Percentiles rank a stretch among this genome's conserved stretches.
Evolutionary conservation across 805 yeast species (phyloP).

Genomic region (Cyberlindnera samutprakarnensis): DNA sequence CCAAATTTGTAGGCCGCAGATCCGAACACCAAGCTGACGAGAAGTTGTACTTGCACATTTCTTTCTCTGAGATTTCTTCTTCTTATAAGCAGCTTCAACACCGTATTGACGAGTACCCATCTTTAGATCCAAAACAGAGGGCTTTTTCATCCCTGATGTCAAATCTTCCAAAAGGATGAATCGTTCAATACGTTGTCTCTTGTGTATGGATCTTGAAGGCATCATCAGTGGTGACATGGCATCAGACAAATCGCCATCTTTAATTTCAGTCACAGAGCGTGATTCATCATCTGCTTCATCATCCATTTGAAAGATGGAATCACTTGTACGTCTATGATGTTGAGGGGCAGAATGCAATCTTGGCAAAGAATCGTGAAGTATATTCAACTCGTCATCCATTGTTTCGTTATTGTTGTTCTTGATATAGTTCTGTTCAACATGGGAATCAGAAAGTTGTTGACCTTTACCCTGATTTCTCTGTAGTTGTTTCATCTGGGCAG

Average conservation of each 20-base stretch:
- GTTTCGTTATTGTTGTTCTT: not conserved
- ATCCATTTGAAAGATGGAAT: slow-evolving; percentile 39
- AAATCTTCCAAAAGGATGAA: slow-evolving; percentile 86
- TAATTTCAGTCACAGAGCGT: slow-evolving; percentile 4
- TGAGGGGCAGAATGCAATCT: slow-evolving; percentile 2
- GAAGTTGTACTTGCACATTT: slow-evolving; percentile 84
- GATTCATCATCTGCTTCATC: slow-evolving; percentile 25
- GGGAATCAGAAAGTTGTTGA: slow-evolving; percentile 2
- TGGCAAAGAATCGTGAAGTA: no score
- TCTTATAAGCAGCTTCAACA: slow-evolving; percentile 71
- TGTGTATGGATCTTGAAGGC: slow-evolving; percentile 16
- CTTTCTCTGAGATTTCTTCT: slow-evolving; percentile 68
- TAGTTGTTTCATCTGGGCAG: slow-evolving; percentile 2
- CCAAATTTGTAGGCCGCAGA: slow-evolving; percentile 94
- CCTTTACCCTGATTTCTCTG: slow-evolving; percentile 1
- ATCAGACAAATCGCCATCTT: slow-evolving; percentile 12
- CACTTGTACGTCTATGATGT: slow-evolving; percentile 14
- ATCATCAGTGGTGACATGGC: slow-evolving; percentile 16
- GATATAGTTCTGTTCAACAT: not conserved
- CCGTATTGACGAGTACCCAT: slow-evolving; percentile 99
- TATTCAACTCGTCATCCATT: not conserved
- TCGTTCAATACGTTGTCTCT: slow-evolving; percentile 59
- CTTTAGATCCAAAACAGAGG: slow-evolving; percentile 90
- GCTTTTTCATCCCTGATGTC: slow-evolving; percentile 71
- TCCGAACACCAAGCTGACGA: slow-evolving; percentile 74